Evolutionary conservation across 257 asterid species (phyloP).

Genomic region (Thymus quinquecostatus): DNA sequence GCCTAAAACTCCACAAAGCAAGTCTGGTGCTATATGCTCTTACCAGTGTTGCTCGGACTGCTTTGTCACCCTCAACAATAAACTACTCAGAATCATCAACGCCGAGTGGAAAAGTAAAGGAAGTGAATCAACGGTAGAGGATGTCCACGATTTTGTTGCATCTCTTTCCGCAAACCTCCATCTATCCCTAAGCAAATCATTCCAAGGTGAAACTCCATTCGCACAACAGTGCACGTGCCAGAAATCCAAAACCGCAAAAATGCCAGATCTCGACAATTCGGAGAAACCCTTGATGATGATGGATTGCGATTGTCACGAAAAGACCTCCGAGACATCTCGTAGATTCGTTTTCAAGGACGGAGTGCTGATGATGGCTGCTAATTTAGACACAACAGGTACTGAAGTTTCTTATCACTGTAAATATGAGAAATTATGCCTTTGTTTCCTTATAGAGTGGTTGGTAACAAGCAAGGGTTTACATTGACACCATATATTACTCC

Average conservation of each 20-base stretch:
- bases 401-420: constrained; percentile 67
- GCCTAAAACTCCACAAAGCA: constrained; percentile 27
- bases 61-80: constrained; percentile 52
- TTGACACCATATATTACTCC: constrained; percentile 4
- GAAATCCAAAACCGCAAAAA: constrained; percentile 25
- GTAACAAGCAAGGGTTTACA: constrained; percentile 46
- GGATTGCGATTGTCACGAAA: constrained; percentile 65
- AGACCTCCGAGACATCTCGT: constrained; percentile 18
- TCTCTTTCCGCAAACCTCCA: constrained; percentile 74
- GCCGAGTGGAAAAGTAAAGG: constrained; percentile 45
- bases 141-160: constrained; percentile 70
- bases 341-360: constrained; percentile 65
- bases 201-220: constrained; percentile 32
- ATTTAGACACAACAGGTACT: constrained; percentile 39
- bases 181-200: constrained; percentile 50
- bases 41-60: constrained; percentile 78
- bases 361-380: constrained; percentile 42
- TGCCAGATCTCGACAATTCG: constrained; percentile 25
- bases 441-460: constrained; percentile 80
- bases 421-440: constrained; percentile 79
- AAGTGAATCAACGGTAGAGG: constrained; percentile 55
- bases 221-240: constrained; percentile 29
- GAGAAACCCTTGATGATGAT: constrained; percentile 36
- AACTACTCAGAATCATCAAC: constrained; percentile 45
- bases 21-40: constrained; percentile 44